Evolutionary conservation across 768 basidiomycete species (phyloP).

Genomic region (Trichaptum fuscoviolaceum): DNA sequence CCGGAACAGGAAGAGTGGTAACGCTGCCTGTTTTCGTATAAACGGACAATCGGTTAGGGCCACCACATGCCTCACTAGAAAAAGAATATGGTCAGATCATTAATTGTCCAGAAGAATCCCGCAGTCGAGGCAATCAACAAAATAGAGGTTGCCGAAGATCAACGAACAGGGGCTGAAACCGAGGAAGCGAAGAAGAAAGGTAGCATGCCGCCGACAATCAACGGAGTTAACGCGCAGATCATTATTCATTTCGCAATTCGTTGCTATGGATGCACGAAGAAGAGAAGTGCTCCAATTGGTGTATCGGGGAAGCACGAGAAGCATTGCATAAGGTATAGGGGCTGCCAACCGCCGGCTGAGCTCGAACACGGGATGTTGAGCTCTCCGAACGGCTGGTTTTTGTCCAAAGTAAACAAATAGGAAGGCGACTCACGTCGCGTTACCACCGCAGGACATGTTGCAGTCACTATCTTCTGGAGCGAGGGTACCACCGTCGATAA

Average conservation of each 20-base stretch:
- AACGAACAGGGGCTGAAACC: not conserved
- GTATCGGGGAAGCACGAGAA: not conserved
- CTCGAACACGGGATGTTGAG: not conserved
- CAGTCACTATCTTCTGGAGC: constrained; percentile 46
- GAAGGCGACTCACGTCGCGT: constrained; percentile 41
- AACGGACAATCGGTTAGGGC: constrained; percentile 64
- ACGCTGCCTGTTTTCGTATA: constrained; percentile 52
- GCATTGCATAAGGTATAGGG: not conserved
- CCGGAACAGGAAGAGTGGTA: constrained; percentile 54
- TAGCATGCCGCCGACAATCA: not conserved
- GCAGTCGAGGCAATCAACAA: not conserved
- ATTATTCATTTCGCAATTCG: not conserved
- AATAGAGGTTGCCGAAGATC: not conserved
- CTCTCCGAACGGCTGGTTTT: not conserved
- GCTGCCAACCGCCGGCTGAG: not conserved
- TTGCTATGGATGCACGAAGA: not conserved
- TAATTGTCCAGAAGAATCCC: not conserved
- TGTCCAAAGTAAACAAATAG: not conserved
- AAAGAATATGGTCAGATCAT: not conserved
- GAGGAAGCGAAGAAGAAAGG: not conserved
- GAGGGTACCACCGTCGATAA: constrained; percentile 54
- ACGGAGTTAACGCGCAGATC: not conserved
- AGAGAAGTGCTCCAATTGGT: not conserved
- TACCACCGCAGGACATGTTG: constrained; percentile 71
- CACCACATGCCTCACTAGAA: constrained; percentile 64